Evolutionary conservation across 129 eudicot genomes (phyloP).

Genomic region (carrot (Daucus carota)): DNA sequence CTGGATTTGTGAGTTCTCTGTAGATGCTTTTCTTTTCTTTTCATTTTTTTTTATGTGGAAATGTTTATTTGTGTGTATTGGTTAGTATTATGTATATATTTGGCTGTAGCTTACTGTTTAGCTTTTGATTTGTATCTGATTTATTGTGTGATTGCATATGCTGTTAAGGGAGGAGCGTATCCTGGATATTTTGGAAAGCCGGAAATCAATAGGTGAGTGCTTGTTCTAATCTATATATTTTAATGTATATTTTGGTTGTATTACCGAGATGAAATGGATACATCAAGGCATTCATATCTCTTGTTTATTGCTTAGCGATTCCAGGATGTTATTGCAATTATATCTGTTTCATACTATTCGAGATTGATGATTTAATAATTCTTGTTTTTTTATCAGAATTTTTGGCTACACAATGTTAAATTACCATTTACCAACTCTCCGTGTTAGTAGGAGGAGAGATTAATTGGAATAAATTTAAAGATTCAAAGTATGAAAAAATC

Average conservation of each 20-base stretch:
- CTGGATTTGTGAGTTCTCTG: conserved; percentile 51
- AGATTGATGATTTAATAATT: too few relatives aligned
- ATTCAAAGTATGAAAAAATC: too few relatives aligned
- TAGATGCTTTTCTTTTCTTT: background rate
- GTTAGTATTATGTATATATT: too few relatives aligned
- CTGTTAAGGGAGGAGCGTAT: background rate
- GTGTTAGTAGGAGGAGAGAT: too few relatives aligned
- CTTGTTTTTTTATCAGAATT: too few relatives aligned
- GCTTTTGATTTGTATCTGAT: background rate
- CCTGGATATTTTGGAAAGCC: background rate
- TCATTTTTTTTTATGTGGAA: background rate
- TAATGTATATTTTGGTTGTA: background rate
- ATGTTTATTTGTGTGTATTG: background rate
- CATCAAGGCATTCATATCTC: background rate
- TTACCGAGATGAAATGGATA: background rate
- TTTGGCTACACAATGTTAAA: too few relatives aligned
- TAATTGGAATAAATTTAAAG: too few relatives aligned
- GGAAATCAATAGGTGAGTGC: background rate
- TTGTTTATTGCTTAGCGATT: too few relatives aligned
- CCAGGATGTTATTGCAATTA: background rate
- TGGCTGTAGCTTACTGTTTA: background rate
- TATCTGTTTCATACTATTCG: too few relatives aligned
- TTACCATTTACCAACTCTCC: too few relatives aligned
- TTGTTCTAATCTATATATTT: background rate
- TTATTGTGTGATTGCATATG: background rate